A percentile compares a stretch with the other conserved stretches of the same genome.
Evolutionary conservation across 306 rosid genomes (phyloP).

Genomic region (Hippophae tibetana): DNA sequence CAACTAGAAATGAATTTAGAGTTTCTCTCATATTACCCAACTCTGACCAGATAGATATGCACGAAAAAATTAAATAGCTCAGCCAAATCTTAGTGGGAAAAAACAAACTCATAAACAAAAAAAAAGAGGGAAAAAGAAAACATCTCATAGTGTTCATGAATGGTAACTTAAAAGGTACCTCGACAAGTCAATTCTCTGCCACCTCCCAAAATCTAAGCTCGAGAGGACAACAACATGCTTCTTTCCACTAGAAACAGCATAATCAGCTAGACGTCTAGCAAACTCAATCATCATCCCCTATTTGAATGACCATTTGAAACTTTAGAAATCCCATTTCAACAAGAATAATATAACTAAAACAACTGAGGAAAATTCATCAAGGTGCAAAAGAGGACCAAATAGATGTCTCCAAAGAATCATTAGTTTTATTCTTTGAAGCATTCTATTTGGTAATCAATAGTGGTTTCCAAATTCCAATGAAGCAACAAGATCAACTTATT

Average conservation of each 20-base stretch:
- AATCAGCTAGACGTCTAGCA: constrained; percentile 67
- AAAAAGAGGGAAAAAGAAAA: too few species aligned
- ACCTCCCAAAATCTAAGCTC: constrained; percentile 84
- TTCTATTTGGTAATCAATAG: too few species aligned
- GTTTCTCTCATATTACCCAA: neutral
- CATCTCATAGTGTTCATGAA: neutral
- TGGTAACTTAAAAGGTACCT: constrained; percentile 33
- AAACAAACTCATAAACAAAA: too few species aligned
- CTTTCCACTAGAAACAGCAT: constrained; percentile 55
- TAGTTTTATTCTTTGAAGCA: too few species aligned
- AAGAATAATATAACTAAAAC: constrained; percentile 1
- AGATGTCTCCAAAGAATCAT: neutral
- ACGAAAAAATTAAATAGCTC: too few species aligned
- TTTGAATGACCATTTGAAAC: constrained; percentile 16
- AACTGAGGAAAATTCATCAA: constrained; percentile 11
- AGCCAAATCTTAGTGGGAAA: too few species aligned
- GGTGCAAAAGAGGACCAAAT: neutral
- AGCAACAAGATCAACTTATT: too few species aligned
- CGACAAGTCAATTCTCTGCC: constrained; percentile 75
- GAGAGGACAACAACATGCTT: constrained; percentile 70
- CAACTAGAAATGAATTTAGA: too few species aligned
- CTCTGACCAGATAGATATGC: neutral
- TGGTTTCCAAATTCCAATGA: too few species aligned
- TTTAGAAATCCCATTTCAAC: constrained; percentile 9
- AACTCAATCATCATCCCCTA: constrained; percentile 75